A percentile compares a stretch with the other conserved stretches of the same genome.
Evolutionary conservation across 441 rosid species (phyloP).

Genomic region (Isatis lusitanica): DNA sequence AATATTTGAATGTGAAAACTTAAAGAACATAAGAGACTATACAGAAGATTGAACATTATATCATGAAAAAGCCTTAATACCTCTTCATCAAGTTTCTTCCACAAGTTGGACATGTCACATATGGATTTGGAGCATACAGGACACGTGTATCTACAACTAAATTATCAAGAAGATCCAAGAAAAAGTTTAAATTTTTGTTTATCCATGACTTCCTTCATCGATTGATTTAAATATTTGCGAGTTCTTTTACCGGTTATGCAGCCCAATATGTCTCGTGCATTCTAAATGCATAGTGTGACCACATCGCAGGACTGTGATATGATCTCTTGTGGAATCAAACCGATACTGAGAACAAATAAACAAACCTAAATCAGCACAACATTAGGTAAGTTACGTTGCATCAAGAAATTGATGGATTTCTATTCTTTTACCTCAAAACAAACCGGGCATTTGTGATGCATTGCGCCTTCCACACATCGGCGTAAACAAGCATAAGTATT

Average conservation of each 20-base stretch:
- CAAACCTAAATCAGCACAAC: not conserved
- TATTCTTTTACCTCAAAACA: slow-evolving; percentile 71
- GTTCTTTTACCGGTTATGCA: too few relatives aligned
- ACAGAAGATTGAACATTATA: not conserved
- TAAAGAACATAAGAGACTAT: slow-evolving; percentile 11
- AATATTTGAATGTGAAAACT: not conserved
- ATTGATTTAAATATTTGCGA: not conserved
- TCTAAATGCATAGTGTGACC: too few relatives aligned
- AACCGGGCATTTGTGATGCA: slow-evolving; percentile 91
- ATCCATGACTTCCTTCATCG: not conserved
- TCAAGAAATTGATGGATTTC: not conserved
- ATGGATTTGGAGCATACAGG: slow-evolving; percentile 87
- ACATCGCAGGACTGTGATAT: too few relatives aligned
- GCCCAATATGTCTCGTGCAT: too few relatives aligned
- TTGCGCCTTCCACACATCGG: slow-evolving; percentile 73
- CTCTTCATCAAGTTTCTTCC: slow-evolving; percentile 78
- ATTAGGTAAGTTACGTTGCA: not conserved
- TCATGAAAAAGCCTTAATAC: slow-evolving; percentile 32
- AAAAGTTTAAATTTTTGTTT: not conserved
- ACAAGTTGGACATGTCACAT: slow-evolving; percentile 63
- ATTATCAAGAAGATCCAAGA: not conserved
- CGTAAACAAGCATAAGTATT: slow-evolving; percentile 36
- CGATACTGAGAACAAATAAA: too few relatives aligned
- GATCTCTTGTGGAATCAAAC: too few relatives aligned
- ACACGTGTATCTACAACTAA: slow-evolving; percentile 64